These are phyloP conservation scores for Macrolepiota albuminosa DNA, from an alignment of 768 basidiomycete species.

Conservation along the genomic window DNA sequence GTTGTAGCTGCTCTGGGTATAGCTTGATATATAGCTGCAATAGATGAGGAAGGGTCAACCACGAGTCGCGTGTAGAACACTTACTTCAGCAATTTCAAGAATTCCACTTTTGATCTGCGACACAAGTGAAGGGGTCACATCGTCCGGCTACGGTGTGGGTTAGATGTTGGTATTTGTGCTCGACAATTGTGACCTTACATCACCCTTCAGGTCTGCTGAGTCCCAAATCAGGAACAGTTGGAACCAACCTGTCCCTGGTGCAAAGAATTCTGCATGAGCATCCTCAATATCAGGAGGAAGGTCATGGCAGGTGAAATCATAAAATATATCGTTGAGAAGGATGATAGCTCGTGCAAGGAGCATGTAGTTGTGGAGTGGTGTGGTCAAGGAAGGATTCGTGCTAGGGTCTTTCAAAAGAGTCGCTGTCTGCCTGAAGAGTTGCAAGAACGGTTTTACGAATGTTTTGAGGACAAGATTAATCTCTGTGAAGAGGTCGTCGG, in stretches of 20 bases:
- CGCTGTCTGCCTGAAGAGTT: constrained; percentile 71
- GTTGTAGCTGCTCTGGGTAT: constrained; percentile 72
- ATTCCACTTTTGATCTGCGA: constrained; percentile 86
- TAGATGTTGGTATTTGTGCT: constrained; percentile 6
- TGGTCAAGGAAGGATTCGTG: constrained; percentile 28
- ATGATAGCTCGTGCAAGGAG: constrained; percentile 70
- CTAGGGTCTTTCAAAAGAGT: constrained; percentile 36
- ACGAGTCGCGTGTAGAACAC: neutral
- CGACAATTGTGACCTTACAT: constrained; percentile 43
- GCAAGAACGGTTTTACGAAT: constrained; percentile 82
- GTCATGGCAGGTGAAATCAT: constrained; percentile 94
- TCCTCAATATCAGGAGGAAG: constrained; percentile 94
- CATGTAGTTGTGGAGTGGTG: constrained; percentile 35
- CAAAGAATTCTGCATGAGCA: constrained; percentile 78
- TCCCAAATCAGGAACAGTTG: constrained; percentile 82
- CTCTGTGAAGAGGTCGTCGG: constrained; percentile 80
- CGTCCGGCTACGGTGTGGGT: constrained; percentile 57
- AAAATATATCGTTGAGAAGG: constrained; percentile 80
- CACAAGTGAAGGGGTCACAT: constrained; percentile 78
- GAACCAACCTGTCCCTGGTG: constrained; percentile 62
- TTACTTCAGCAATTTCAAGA: constrained; percentile 85
- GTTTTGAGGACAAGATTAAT: constrained; percentile 87
- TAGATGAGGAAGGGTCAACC: neutral
- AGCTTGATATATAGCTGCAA: constrained; percentile 73
- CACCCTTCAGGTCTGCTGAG: constrained; percentile 57